A percentile compares a stretch with the other conserved stretches of the same genome.
Conservation (phyloP, 2,329 filamentous ascomycete species). For the Epichloe baconii region DNA sequence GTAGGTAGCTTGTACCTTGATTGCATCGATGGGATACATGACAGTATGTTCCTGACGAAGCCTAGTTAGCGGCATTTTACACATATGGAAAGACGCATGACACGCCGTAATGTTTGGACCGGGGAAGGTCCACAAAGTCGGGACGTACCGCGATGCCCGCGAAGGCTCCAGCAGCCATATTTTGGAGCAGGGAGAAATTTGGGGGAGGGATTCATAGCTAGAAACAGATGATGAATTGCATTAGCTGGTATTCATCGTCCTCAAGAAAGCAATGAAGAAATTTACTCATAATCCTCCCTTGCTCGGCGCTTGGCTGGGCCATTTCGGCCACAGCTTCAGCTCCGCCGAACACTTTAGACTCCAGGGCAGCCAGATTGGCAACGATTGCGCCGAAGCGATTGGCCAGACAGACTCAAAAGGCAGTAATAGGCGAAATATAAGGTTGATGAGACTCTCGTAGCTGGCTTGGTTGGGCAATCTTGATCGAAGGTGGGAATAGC, state of each 20-base stretch:
- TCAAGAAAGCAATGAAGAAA: not conserved
- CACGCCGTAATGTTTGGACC: not conserved
- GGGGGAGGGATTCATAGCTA: slow-evolving; percentile 88
- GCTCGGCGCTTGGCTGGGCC: slow-evolving; percentile 54
- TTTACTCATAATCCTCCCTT: slow-evolving; percentile 54
- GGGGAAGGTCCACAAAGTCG: not conserved
- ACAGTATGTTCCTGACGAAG: slow-evolving; percentile 76
- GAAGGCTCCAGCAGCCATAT: slow-evolving; percentile 93
- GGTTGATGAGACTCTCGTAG: not conserved
- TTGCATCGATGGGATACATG: slow-evolving; percentile 96
- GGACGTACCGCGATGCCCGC: slow-evolving; percentile 78
- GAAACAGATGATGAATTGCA: not conserved
- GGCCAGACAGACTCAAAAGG: not conserved
- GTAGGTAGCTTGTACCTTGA: slow-evolving; percentile 56
- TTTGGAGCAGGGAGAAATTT: slow-evolving; percentile 86
- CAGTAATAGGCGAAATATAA: not conserved
- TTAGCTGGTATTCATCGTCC: not conserved
- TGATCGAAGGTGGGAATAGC: not conserved
- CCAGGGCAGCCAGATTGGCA: slow-evolving; percentile 48
- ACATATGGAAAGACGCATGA: not conserved
- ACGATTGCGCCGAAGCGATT: not conserved
- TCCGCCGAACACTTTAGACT: slow-evolving; percentile 47
- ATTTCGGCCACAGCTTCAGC: slow-evolving; percentile 55
- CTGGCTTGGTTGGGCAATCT: not conserved
- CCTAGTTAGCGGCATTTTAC: slow-evolving; percentile 6